Percentiles rank a stretch among this genome's conserved stretches.
Evolutionary conservation across 2,329 filamentous ascomycete species (phyloP).

Genomic region (Cladosporium sp.): DNA sequence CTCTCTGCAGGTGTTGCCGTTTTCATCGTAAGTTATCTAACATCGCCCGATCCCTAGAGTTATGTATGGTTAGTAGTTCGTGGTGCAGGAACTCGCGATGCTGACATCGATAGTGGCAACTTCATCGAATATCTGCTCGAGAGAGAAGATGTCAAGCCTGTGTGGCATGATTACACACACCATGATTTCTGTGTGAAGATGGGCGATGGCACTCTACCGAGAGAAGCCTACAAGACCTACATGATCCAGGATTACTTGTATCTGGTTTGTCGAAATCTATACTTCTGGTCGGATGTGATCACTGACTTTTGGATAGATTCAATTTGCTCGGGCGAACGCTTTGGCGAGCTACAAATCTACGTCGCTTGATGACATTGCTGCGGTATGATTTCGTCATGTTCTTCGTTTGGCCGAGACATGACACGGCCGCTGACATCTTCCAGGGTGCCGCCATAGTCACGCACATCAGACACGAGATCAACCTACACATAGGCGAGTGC

Average conservation of each 20-base stretch:
- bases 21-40: constrained; percentile 56
- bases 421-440: constrained; percentile 19
- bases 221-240: constrained; percentile 82
- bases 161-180: constrained; percentile 75
- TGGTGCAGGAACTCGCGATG: background rate
- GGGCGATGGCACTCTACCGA: constrained; percentile 71
- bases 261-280: constrained; percentile 43
- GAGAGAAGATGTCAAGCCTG: constrained; percentile 68
- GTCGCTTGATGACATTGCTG: constrained; percentile 69
- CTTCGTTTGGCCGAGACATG: background rate
- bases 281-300: background rate
- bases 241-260: constrained; percentile 92
- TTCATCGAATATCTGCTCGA: constrained; percentile 83
- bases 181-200: constrained; percentile 81
- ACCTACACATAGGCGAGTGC: constrained; percentile 81
- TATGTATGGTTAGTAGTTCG: background rate
- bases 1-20: constrained; percentile 66
- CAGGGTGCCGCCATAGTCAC: constrained; percentile 69
- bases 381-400: constrained; percentile 53
- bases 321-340: constrained; percentile 85
- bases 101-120: constrained; percentile 51
- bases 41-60: no score
- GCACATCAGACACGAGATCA: constrained; percentile 77
- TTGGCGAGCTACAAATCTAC: constrained; percentile 83
- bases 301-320: constrained; percentile 55